phyloP scores from a whole-genome alignment of 495 filamentous ascomycete species.

The Penicillium ochrochloron region DNA sequence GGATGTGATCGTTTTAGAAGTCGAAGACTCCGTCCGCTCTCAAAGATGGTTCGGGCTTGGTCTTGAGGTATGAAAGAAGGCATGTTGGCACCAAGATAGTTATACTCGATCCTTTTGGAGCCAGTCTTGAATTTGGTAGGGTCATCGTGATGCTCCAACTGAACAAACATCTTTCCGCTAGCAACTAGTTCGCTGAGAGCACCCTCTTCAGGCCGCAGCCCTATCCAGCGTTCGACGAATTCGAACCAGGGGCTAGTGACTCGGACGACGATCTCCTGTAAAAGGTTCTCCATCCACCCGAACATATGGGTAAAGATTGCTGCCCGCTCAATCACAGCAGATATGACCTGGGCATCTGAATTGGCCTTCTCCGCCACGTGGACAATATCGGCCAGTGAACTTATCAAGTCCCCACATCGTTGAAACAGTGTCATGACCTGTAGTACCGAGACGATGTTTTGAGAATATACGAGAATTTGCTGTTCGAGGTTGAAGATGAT shows the following conservation, averaged over 20 bases:
- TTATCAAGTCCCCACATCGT: constrained; percentile 65
- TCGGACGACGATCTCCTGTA: constrained; percentile 67
- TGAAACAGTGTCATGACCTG: constrained; percentile 71
- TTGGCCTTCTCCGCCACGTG: constrained; percentile 52
- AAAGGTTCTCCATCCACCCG: constrained; percentile 62
- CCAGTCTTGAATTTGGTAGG: constrained; percentile 59
- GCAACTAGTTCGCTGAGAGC: constrained; percentile 49
- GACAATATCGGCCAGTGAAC: constrained; percentile 64
- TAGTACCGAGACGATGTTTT: constrained; percentile 48
- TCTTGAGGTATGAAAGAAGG: constrained; percentile 71
- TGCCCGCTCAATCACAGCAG: constrained; percentile 65
- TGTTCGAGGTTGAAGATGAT: constrained; percentile 47
- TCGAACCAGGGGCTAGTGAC: constrained; percentile 71
- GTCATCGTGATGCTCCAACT: constrained; percentile 54
- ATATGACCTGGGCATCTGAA: constrained; percentile 72
- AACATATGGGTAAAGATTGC: constrained; percentile 66
- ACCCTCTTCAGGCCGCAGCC: constrained; percentile 62
- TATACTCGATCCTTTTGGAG: constrained; percentile 59
- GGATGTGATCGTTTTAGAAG: constrained; percentile 74
- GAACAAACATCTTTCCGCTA: constrained; percentile 60
- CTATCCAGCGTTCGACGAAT: constrained; percentile 77
- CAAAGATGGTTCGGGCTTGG: constrained; percentile 68
- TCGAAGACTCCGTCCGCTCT: constrained; percentile 76
- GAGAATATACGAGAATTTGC: constrained; percentile 34
- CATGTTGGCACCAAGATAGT: constrained; percentile 62